Percentiles rank a stretch among this genome's conserved stretches.
phyloP scores from a whole-genome alignment of 371 early-diverging fungal genomes.

The Apophysomyces trapeziformis region DNA sequence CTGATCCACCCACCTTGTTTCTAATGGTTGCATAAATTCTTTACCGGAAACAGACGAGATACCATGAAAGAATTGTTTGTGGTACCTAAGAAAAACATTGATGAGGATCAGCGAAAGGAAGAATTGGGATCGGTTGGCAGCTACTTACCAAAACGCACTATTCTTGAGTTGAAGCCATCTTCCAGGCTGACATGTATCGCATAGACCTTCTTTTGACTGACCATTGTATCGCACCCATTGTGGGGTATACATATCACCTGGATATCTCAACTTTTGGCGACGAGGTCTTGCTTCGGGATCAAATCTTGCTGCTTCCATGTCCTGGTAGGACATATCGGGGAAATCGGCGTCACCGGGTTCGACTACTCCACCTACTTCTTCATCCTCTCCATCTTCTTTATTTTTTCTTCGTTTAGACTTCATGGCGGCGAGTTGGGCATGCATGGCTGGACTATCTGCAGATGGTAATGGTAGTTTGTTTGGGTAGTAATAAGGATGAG shows the following conservation, averaged over 20 bases:
- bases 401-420: constrained; percentile 34
- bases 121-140: background rate
- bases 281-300: constrained; percentile 64
- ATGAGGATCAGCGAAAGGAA: background rate
- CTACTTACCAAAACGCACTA: constrained; percentile 84
- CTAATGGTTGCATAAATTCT: constrained; percentile 76
- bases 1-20: constrained; percentile 69
- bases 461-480: constrained; percentile 14
- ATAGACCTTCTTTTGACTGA: constrained; percentile 85
- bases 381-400: constrained; percentile 22
- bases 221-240: constrained; percentile 84
- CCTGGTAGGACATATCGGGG: constrained; percentile 51
- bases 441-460: constrained; percentile 9
- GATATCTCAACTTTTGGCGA: constrained; percentile 71
- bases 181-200: constrained; percentile 86
- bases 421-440: constrained; percentile 5
- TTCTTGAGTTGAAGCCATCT: constrained; percentile 94
- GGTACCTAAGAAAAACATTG: constrained; percentile 64
- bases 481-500: constrained; percentile 27
- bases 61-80: constrained; percentile 92
- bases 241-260: constrained; percentile 88
- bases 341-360: constrained; percentile 45
- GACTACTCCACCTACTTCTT: constrained; percentile 13
- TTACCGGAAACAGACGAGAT: constrained; percentile 90
- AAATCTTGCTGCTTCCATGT: constrained; percentile 43